These are phyloP conservation scores for Candida insectorum DNA, from an alignment of 805 yeast genomes.

Conservation along the genomic window DNA sequence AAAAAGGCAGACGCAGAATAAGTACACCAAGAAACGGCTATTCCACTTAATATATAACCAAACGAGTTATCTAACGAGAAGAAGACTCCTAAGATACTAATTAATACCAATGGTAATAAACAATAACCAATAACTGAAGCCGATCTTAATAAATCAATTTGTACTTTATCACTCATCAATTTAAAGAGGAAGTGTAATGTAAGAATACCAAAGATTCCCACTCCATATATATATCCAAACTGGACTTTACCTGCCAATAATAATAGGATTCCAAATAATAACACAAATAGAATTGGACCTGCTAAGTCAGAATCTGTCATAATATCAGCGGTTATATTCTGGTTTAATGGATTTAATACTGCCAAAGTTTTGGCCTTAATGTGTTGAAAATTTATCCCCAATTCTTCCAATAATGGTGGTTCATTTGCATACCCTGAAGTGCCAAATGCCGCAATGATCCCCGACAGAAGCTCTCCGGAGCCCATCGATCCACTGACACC, in stretches of 20 bases:
- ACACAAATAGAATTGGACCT: constrained; percentile 87
- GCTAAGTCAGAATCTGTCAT: constrained; percentile 91
- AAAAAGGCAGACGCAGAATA: constrained; percentile 91
- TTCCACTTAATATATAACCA: constrained; percentile 67
- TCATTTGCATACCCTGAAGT: constrained; percentile 95
- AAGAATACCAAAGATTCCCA: constrained; percentile 85
- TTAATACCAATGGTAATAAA: constrained; percentile 78
- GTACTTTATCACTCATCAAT: constrained; percentile 70
- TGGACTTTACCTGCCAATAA: constrained; percentile 90
- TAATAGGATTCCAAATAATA: constrained; percentile 79
- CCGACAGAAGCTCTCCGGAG: constrained; percentile 55
- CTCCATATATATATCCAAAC: constrained; percentile 95
- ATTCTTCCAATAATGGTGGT: constrained; percentile 85
- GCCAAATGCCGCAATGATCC: constrained; percentile 87
- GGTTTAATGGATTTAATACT: constrained; percentile 74
- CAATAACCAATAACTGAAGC: constrained; percentile 95
- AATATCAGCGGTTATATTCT: constrained; percentile 60
- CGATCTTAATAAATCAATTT: constrained; percentile 62
- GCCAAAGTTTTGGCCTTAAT: constrained; percentile 81
- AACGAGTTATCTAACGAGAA: constrained; percentile 63
- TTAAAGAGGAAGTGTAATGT: constrained; percentile 82
- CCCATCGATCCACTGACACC: constrained; percentile 44
- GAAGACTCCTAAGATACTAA: constrained; percentile 69
- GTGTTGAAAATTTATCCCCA: constrained; percentile 89
- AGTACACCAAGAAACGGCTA: constrained; percentile 87